Base-by-base conservation (phyloP, 1,284 basidiomycete genomes). In the Malassezia globosa region DNA sequence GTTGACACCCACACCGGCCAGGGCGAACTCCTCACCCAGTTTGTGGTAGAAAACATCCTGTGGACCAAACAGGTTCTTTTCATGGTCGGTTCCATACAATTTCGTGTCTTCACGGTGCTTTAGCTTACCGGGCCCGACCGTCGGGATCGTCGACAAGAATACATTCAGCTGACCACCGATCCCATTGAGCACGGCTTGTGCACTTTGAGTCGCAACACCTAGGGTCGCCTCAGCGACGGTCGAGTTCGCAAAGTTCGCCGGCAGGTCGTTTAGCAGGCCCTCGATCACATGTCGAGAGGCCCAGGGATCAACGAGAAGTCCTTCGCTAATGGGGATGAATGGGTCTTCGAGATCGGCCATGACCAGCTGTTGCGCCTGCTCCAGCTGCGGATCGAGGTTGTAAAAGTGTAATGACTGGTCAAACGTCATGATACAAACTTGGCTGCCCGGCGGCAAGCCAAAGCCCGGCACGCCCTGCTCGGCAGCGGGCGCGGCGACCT, bases 311-410 rank as follows among this genome's bases (percentile, higher is more conserved):
- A 84, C 88, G 51, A 96, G 84, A 37, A 94, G 76, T 1, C 83
- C 84, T 10, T 78, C 75, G 27, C 76, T 77, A 27, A 90, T 73
- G 0, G 94, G 94, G 2, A 87, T 74, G 72, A 92, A 97, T 23
- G 89, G 82, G 60, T 97, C 94, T 21, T 90, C 77, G 27, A 96
- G 75, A 67, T 97, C 94, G 0, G 85, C 76, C 5, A 96, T 80
- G 35, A 97, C 80, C 34, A 92, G 76, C 78, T 94, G 85, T 43
- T 81, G 78, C 1, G 82, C 79, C 46, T 63, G 58, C 25, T 68
- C 68, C 11, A 59, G 42, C 60, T 84, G 76, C 74, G 90, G 85
- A 66, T 83, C 81, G 51, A 97, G 76, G 67, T 92, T 83, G 73
- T 88, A 89, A 70, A 95, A 94, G 61, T 95, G 87, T 18, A 97